These are phyloP conservation scores for Candida railenensis DNA, from an alignment of 805 yeast genomes.

Conservation along the genomic window DNA sequence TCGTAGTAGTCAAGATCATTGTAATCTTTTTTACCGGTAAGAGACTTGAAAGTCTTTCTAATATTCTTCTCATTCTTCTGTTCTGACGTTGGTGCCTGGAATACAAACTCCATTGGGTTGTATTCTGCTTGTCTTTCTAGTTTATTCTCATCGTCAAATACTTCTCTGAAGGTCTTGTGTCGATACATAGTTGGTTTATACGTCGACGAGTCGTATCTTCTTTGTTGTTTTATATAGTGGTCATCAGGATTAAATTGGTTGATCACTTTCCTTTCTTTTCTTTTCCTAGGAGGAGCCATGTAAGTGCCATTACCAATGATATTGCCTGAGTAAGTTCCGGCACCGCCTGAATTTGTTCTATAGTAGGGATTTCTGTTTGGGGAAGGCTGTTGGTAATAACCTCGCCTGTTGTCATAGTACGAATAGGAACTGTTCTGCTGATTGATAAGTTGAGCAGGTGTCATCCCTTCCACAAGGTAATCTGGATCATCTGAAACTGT, in stretches of 20 bases:
- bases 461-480: constrained; percentile 29
- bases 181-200: constrained; percentile 37
- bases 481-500: constrained; percentile 16
- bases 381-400: not conserved
- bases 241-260: constrained; percentile 16
- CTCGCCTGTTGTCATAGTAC: constrained; percentile 1
- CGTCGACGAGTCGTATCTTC: constrained; percentile 30
- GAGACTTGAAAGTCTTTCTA: constrained; percentile 22
- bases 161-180: constrained; percentile 39
- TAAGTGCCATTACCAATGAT: not conserved
- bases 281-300: not conserved
- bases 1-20: constrained; percentile 34
- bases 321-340: not conserved
- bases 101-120: constrained; percentile 42
- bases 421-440: constrained; percentile 14
- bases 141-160: constrained; percentile 26
- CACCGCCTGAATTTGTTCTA: not conserved
- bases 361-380: not conserved
- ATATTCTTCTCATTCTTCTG: constrained; percentile 18
- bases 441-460: constrained; percentile 38
- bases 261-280: constrained; percentile 4
- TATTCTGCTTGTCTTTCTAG: constrained; percentile 28
- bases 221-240: constrained; percentile 38
- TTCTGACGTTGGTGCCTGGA: constrained; percentile 21
- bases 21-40: constrained; percentile 32